Conservation (phyloP, 495 filamentous ascomycete species). For the Pseudevernia furfuracea region DNA sequence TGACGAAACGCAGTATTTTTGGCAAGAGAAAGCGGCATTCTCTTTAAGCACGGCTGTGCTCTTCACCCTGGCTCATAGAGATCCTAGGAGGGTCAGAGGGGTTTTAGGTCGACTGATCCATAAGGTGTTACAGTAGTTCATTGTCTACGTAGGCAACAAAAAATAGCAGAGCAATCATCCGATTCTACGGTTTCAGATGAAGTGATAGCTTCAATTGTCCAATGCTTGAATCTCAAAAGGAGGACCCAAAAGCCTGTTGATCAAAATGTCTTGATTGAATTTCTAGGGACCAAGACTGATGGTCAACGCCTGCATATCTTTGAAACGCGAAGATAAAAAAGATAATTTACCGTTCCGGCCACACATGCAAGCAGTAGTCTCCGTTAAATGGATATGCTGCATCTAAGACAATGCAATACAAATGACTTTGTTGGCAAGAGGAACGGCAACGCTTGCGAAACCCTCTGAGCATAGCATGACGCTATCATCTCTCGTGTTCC, state of each 20-base stretch:
- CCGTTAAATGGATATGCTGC: background rate
- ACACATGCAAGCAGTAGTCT: background rate
- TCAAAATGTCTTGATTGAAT: background rate
- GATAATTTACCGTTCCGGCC: conserved; percentile 2
- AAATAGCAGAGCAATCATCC: background rate
- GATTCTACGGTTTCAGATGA: background rate
- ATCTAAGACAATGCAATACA: background rate
- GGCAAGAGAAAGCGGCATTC: conserved; percentile 69
- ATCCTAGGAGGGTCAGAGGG: conserved; percentile 59
- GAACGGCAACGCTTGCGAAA: conserved; percentile 15
- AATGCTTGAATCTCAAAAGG: background rate
- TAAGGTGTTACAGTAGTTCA: conserved; percentile 12
- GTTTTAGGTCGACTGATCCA: conserved; percentile 48
- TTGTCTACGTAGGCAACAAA: background rate
- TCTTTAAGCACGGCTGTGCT: conserved; percentile 67
- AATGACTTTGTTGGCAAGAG: background rate
- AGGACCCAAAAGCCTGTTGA: background rate
- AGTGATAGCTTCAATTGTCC: background rate
- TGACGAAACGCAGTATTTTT: conserved; percentile 47
- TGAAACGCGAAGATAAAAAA: background rate
- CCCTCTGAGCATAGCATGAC: conserved; percentile 21
- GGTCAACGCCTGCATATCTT: background rate
- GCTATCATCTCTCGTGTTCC: conserved; percentile 20
- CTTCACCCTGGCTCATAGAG: conserved; percentile 62
- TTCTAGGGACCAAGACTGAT: background rate